Evolutionary conservation across 2,329 filamentous ascomycete genomes (phyloP).

Genomic region (Talaromyces sp.): DNA sequence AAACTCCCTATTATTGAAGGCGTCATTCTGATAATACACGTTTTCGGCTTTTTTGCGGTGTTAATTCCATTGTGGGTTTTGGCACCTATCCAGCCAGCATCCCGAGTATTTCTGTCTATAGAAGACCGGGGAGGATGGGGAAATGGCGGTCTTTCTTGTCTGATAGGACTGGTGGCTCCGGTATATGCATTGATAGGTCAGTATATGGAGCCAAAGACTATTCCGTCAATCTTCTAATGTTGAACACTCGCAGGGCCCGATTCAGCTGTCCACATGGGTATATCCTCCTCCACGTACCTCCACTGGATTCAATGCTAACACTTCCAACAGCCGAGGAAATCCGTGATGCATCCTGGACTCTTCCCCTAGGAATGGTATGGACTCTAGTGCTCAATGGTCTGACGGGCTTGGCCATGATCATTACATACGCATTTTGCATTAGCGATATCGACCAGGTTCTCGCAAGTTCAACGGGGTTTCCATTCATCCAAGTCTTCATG

Average conservation of each 20-base stretch:
- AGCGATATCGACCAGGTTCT: conserved; percentile 43
- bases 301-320: conserved; percentile 5
- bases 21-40: conserved; percentile 32
- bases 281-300: conserved; percentile 5
- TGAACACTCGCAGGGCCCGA: conserved; percentile 2
- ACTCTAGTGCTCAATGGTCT: conserved; percentile 47
- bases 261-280: conserved; percentile 39
- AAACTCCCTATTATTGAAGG: conserved; percentile 24
- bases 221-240: background rate
- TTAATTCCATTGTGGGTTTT: conserved; percentile 40
- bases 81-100: conserved; percentile 30
- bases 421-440: conserved; percentile 52
- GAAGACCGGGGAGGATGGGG: conserved; percentile 36
- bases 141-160: conserved; percentile 27
- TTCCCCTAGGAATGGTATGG: conserved; percentile 47
- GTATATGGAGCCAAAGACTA: conserved; percentile 24
- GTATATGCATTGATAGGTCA: conserved; percentile 38
- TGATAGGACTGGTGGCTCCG: conserved; percentile 37
- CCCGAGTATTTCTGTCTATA: conserved; percentile 36
- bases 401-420: conserved; percentile 49
- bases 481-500: conserved; percentile 55
- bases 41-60: conserved; percentile 38
- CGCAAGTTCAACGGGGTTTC: conserved; percentile 44
- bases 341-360: conserved; percentile 42
- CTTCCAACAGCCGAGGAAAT: conserved; percentile 31